Percentiles rank a stretch among this genome's conserved stretches.
Evolutionary conservation across 257 asterid genomes (phyloP).

Genomic region (Jasminum sambac): DNA sequence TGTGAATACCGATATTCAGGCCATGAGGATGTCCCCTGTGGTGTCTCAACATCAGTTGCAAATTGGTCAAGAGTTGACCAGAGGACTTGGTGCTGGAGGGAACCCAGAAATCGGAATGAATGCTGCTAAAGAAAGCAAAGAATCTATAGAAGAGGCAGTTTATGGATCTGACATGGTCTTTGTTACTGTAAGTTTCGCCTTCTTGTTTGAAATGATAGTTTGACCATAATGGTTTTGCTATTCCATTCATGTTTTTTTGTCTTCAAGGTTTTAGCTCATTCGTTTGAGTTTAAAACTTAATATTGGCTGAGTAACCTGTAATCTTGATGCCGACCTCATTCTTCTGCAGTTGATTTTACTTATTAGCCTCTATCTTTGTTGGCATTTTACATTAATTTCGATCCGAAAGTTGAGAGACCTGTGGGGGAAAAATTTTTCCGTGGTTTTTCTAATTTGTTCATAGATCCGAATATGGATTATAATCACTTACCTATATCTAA

Average conservation of each 20-base stretch:
- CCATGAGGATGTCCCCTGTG: constrained; percentile 86
- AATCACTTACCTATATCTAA: too few species aligned
- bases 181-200: constrained; percentile 44
- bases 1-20: constrained; percentile 91
- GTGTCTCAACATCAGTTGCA: constrained; percentile 69
- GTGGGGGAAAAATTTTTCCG: too few species aligned
- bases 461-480: too few species aligned
- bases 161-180: constrained; percentile 59
- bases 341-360: too few species aligned
- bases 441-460: too few species aligned
- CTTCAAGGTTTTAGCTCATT: not conserved
- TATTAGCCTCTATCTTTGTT: not conserved
- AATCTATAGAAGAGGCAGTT: constrained; percentile 78
- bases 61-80: constrained; percentile 85
- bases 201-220: not conserved
- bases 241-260: not conserved
- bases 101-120: constrained; percentile 91
- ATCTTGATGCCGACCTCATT: not conserved
- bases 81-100: constrained; percentile 99
- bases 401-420: not conserved
- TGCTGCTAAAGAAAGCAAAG: constrained; percentile 91
- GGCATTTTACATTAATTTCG: not conserved
- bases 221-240: not conserved
- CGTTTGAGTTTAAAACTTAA: not conserved
- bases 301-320: not conserved